Evolutionary conservation across 306 rosid species (phyloP).

Genomic region (Malus asiatica): DNA sequence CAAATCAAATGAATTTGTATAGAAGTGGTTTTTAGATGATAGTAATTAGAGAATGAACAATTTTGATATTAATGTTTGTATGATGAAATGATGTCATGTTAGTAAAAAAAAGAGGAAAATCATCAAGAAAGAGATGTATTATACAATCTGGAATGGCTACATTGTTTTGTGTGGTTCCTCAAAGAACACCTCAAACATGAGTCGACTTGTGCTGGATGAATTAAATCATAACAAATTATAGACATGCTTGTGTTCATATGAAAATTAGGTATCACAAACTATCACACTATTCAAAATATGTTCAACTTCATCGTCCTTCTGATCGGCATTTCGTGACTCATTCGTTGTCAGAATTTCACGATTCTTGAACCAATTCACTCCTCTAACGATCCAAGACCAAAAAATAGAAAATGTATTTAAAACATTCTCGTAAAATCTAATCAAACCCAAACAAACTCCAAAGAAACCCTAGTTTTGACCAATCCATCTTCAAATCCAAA

Average conservation of each 20-base stretch:
- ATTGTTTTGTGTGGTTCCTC: no score
- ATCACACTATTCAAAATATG: neutral
- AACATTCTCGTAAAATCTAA: neutral
- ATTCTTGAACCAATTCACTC: neutral
- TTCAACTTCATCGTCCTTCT: neutral
- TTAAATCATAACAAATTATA: neutral
- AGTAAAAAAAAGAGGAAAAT: no score
- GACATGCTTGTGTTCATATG: neutral
- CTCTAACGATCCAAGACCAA: neutral
- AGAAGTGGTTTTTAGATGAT: no score
- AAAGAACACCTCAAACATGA: neutral
- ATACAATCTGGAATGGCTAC: no score
- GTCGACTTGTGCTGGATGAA: neutral
- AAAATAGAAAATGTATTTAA: neutral
- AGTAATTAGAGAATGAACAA: no score
- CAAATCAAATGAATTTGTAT: neutral
- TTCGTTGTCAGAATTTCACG: neutral
- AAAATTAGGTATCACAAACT: neutral
- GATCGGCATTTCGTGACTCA: neutral
- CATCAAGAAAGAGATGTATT: no score
- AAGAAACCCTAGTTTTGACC: slow-evolving; percentile 7
- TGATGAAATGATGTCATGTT: neutral
- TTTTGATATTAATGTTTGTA: neutral
- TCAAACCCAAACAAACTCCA: neutral
- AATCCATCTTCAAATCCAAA: neutral